Evolutionary conservation across 1,284 basidiomycete species (phyloP).

Genomic region (Apiotrichum sp.): DNA sequence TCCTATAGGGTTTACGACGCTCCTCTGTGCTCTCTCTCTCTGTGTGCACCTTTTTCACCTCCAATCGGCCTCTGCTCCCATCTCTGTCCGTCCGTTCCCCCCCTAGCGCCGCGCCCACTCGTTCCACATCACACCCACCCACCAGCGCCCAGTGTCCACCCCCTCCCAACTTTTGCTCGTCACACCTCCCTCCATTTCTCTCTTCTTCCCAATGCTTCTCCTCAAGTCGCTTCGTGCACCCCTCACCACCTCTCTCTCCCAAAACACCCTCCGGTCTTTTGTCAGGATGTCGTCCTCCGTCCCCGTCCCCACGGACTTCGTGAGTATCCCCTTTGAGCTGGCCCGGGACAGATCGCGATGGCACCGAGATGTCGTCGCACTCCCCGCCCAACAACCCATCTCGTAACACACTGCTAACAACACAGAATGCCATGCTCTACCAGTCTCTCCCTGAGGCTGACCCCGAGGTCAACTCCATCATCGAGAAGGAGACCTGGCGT

Average conservation of each 20-base stretch:
- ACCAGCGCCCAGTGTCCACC: slow-evolving; percentile 1
- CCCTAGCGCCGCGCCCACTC: not conserved
- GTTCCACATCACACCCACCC: not conserved
- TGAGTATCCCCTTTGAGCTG: slow-evolving; percentile 23
- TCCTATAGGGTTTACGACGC: no score
- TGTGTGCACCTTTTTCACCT: no score
- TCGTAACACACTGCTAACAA: slow-evolving; percentile 23
- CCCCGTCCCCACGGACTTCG: slow-evolving; percentile 51
- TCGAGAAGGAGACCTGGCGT: slow-evolving; percentile 98
- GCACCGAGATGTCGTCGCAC: no score
- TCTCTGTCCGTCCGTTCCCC: no score
- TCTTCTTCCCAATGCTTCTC: slow-evolving; percentile 20
- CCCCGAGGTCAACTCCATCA: slow-evolving; percentile 91
- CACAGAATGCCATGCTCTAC: slow-evolving; percentile 86
- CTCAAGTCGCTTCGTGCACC: slow-evolving; percentile 17
- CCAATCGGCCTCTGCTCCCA: no score
- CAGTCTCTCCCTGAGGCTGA: slow-evolving; percentile 79
- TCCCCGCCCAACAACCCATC: not conserved
- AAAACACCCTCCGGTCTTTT: slow-evolving; percentile 19
- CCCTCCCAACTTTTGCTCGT: slow-evolving; percentile 11
- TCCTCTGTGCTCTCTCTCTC: no score
- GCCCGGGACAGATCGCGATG: no score
- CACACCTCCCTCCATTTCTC: slow-evolving; percentile 6
- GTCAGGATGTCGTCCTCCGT: slow-evolving; percentile 48
- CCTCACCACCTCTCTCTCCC: slow-evolving; percentile 20